A percentile compares a stretch with the other conserved stretches of the same genome.
Conservation (phyloP, 441 rosid species). For the Populus tomentosa region DNA sequence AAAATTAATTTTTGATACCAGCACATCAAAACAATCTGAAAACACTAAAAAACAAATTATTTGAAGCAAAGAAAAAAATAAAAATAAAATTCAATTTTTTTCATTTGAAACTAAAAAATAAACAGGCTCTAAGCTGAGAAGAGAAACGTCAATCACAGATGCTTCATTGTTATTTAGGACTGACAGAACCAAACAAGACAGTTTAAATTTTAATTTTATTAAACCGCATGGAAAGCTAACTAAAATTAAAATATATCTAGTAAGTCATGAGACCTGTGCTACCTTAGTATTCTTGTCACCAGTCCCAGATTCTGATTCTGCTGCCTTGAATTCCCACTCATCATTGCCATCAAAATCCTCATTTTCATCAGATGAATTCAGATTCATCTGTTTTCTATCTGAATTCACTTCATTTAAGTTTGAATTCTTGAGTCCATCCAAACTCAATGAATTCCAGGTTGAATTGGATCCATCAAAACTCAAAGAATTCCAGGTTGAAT, state of each 20-base stretch:
- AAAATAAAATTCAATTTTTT: too few species aligned
- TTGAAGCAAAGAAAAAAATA: too few species aligned
- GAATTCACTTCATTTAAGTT: constrained; percentile 12
- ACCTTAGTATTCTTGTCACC: constrained; percentile 33
- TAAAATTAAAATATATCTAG: neutral
- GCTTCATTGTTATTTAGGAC: neutral
- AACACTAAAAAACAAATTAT: too few species aligned
- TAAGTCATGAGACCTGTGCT: neutral
- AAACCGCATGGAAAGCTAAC: neutral
- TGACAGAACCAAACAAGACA: neutral
- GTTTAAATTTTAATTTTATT: neutral
- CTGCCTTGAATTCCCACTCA: constrained; percentile 48
- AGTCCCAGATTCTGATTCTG: constrained; percentile 26
- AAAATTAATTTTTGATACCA: too few species aligned
- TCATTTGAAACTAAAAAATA: too few species aligned
- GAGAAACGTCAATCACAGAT: neutral
- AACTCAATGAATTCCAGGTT: constrained; percentile 32
- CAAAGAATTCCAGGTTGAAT: too few species aligned
- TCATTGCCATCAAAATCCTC: constrained; percentile 18
- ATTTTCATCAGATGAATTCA: constrained; percentile 18
- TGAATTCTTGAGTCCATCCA: constrained; percentile 20
- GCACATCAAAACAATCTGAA: too few species aligned
- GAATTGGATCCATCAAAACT: constrained; percentile 15
- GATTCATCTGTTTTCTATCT: constrained; percentile 22
- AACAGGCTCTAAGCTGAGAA: neutral